Conservation (phyloP, 2,329 filamentous ascomycete genomes). For the Fusarium camptoceras region DNA sequence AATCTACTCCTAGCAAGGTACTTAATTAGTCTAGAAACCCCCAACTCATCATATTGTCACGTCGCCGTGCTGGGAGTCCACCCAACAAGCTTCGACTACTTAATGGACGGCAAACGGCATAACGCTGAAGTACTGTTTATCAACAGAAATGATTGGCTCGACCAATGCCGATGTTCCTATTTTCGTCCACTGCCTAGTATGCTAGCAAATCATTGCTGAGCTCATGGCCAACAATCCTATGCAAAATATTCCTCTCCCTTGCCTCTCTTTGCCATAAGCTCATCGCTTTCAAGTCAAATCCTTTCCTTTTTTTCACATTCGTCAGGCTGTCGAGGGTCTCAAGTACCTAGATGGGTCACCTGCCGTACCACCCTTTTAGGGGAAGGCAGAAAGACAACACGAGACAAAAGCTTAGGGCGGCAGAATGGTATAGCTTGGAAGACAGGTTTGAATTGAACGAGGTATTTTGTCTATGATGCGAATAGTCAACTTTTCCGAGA, state of each 20-base stretch:
- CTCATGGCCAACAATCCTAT: conserved; percentile 3
- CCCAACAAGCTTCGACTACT: conserved; percentile 9
- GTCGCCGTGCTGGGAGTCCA: neutral
- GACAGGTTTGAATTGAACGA: neutral
- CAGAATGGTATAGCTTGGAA: neutral
- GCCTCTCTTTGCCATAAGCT: neutral
- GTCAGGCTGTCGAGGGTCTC: conserved; percentile 25
- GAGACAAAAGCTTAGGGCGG: neutral
- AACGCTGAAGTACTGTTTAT: neutral
- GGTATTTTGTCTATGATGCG: neutral
- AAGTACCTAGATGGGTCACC: neutral
- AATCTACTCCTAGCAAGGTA: conserved; percentile 13
- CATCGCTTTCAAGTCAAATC: conserved; percentile 10
- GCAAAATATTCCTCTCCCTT: conserved; percentile 5
- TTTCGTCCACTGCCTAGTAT: conserved; percentile 10
- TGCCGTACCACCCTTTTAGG: conserved; percentile 17
- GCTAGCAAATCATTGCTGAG: neutral
- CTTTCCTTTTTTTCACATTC: conserved; percentile 19
- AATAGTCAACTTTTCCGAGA: neutral
- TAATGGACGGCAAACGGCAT: neutral
- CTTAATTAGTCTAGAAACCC: neutral
- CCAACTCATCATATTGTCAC: conserved; percentile 3
- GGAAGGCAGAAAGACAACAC: neutral
- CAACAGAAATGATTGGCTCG: conserved; percentile 2
- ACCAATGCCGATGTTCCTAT: conserved; percentile 22